phyloP scores from a whole-genome alignment of 2,329 filamentous ascomycete genomes.

The Xylaria sp. region DNA sequence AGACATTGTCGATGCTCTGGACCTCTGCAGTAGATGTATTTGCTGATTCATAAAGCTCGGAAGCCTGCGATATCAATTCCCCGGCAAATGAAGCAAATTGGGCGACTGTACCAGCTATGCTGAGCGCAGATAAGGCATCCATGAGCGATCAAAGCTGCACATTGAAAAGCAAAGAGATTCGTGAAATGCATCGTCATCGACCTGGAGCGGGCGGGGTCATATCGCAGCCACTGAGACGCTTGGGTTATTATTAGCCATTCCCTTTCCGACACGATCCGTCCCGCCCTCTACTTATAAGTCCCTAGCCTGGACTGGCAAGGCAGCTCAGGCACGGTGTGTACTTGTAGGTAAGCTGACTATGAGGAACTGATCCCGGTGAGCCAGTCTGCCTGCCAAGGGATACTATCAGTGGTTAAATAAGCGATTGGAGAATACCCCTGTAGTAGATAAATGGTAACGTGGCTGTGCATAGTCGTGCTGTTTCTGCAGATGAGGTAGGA shows the following conservation, averaged over 20 bases:
- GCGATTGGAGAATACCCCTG: constrained; percentile 13
- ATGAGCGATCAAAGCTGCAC: constrained; percentile 22
- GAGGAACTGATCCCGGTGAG: constrained; percentile 16
- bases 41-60: constrained; percentile 24
- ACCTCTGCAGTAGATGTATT: constrained; percentile 23
- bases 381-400: constrained; percentile 24
- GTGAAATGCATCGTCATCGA: neutral
- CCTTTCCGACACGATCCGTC: constrained; percentile 14
- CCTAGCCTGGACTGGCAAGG: neutral
- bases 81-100: constrained; percentile 30
- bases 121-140: constrained; percentile 30
- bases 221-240: constrained; percentile 1
- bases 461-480: constrained; percentile 6
- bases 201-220: constrained; percentile 27
- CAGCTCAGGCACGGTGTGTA: neutral
- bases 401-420: neutral
- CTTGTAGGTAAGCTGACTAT: neutral
- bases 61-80: constrained; percentile 20
- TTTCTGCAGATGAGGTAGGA: neutral
- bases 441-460: neutral
- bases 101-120: constrained; percentile 26
- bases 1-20: constrained; percentile 24
- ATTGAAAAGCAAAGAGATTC: constrained; percentile 10
- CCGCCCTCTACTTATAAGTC: constrained; percentile 7
- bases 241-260: constrained; percentile 13